A percentile compares a stretch with the other conserved stretches of the same genome.
Evolutionary conservation across 78 protist species (phyloP).

Genomic region (Emiliania huxleyi): DNA sequence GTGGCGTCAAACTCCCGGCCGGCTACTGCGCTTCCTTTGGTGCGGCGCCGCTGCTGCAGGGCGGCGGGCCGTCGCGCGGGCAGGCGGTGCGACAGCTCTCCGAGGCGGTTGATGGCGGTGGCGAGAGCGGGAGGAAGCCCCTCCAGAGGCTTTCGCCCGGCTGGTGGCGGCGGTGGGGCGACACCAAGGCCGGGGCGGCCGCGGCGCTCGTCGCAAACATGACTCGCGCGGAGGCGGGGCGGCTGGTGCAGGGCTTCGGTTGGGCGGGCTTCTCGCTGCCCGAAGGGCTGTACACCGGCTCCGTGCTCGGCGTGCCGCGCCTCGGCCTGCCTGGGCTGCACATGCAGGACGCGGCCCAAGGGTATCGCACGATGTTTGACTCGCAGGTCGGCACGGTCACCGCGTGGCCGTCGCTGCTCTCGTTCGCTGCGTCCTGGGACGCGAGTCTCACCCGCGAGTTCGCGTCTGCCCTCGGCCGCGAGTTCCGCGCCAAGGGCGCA

Average conservation of each 20-base stretch:
- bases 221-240: background rate
- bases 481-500: conserved; percentile 25
- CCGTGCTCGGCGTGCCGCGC: background rate
- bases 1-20: too few relatives aligned
- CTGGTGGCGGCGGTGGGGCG: too few relatives aligned
- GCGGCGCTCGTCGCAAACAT: background rate
- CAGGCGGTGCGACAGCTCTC: too few relatives aligned
- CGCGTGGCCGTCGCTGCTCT: conserved; percentile 24
- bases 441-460: background rate
- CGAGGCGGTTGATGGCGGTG: too few relatives aligned
- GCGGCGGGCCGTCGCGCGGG: too few relatives aligned
- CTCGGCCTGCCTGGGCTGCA: conserved; percentile 29
- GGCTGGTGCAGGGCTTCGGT: background rate
- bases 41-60: too few relatives aligned
- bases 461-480: conserved; percentile 24
- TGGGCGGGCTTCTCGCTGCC: background rate
- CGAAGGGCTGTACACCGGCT: conserved; percentile 23
- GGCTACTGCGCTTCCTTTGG: too few relatives aligned
- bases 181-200: background rate
- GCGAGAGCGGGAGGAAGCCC: too few relatives aligned
- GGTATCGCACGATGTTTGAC: background rate
- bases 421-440: conserved; percentile 49
- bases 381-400: background rate
- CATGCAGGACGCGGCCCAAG: conserved; percentile 53
- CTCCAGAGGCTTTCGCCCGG: too few relatives aligned